Evolutionary conservation across 2,329 filamentous ascomycete species (phyloP).

Genomic region (Penicillium vulpinum): DNA sequence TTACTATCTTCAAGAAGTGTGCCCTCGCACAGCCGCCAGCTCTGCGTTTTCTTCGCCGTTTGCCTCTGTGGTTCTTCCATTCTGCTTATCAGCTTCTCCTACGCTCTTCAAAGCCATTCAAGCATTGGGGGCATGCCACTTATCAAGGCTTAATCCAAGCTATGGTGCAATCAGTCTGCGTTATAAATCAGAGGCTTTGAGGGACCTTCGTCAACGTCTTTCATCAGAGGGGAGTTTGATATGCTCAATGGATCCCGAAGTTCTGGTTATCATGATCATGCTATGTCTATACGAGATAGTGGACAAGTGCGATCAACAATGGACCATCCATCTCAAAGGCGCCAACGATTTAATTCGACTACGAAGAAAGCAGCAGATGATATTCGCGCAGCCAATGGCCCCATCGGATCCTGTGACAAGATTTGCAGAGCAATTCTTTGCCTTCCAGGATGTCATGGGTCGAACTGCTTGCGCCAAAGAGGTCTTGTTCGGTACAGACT

Average conservation of each 20-base stretch:
- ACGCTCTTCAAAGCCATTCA: conserved; percentile 41
- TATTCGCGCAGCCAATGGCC: conserved; percentile 10
- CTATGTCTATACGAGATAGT: conserved; percentile 50
- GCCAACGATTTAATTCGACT: conserved; percentile 50
- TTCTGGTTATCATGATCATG: conserved; percentile 48
- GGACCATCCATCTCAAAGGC: conserved; percentile 52
- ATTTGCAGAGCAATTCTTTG: conserved; percentile 51
- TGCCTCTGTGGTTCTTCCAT: conserved; percentile 42
- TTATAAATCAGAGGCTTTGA: conserved; percentile 40
- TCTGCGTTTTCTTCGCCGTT: conserved; percentile 39
- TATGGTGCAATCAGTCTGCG: conserved; percentile 38
- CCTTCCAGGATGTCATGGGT: conserved; percentile 55
- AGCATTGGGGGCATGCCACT: conserved; percentile 42
- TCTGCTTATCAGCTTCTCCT: conserved; percentile 40
- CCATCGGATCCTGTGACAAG: conserved; percentile 32
- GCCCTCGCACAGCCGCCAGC: conserved; percentile 44
- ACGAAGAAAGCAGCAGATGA: conserved; percentile 31
- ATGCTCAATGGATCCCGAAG: conserved; percentile 35
- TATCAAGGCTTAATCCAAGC: conserved; percentile 32
- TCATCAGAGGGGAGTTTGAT: conserved; percentile 28
- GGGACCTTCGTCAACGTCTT: conserved; percentile 38
- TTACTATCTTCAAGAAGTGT: conserved; percentile 44
- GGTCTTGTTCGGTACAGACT: conserved; percentile 50
- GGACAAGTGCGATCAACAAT: conserved; percentile 46
- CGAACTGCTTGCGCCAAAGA: conserved; percentile 53